Evolutionary conservation across 2,329 filamentous ascomycete species (phyloP), one percentile per base, ranked within the genome.

Genomic region (Polytolypa hystricis): DNA sequence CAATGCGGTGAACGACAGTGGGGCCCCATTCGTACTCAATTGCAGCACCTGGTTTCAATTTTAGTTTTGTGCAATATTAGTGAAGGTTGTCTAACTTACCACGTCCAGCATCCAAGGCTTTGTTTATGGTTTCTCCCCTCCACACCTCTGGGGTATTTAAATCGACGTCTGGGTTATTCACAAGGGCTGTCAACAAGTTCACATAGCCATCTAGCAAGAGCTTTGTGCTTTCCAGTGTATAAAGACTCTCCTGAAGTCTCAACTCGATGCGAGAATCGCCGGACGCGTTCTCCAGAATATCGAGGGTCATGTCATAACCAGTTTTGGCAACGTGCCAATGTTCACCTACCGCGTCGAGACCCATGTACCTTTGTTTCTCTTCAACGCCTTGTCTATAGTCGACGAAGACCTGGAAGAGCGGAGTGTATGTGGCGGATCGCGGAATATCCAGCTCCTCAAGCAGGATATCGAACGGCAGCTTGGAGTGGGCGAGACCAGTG

Each of bases 381-480:
- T 50, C 44, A 1, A 45, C 39, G 1, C 50, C 52, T 19, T 57
- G 56, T 4, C 64, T 55, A 44, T 71, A 72, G 47, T 73, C 60
- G 26, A 71, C 44, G 14, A 65, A 60, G 1, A 52, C 58, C 45
- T 75, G 71, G 53, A 73, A 73, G 1, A 74, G 23, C 0, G 71
- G 70, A 20, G 43, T 62, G 33, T 64, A 44, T 0, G 52, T 40
- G 0, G 58, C 38, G 0, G 65, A 64, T 1, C 68, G 51, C 0
- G 55, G 43, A 1, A 66, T 54, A 2, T 55, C 48, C 1, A 74
- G 50, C 17, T 67, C 52, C 0, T 63, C 46, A 0, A 75, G 51
- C 0, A 76, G 42, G 0, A 65, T 51, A 29, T 73, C 64, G 35
- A 73, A 70, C 0, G 71, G 72, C 3, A 73, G 36, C 0, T 42